Evolutionary conservation across 164 flowering plant genomes (phyloP), one percentile per base, ranked within the genome.

Genomic region (Kingdonia uniflora): DNA sequence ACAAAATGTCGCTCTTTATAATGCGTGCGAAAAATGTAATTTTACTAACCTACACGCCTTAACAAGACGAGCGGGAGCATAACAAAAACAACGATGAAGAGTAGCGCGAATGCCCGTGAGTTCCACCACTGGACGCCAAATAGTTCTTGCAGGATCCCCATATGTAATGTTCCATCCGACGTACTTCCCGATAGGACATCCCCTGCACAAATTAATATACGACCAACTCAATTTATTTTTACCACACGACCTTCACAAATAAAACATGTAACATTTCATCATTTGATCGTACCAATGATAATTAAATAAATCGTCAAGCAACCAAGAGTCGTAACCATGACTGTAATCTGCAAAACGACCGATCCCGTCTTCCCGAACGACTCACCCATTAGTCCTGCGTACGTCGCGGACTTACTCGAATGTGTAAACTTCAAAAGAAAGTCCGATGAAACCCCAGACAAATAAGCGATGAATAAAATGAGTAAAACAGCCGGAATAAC

Each of bases 121-220:
- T 73, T 89, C 96, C 96, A 89, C 97, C 97, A 89, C 3, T 82
- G 87, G 44, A 69, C 19, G 3, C 99, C 99, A 52, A 83, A 85
- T 96, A 92, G 86, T 72, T 87, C 80, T 61, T 87, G 92, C 69
- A 94, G 57, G 20, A 94, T 70, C 0, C 97, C 99, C 54, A 75
- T 49, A 43, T 89, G 95, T 8, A 62, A 63, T 2, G 70, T 19
- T 41, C 78, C 95, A 19, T 51, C 80, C 0, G 74, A 52, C 37
- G 57, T 26, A 29, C 57, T 77, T 25, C 95, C 99, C 0, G 90
- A 77, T 0, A 94, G 61, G 5, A 89, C 99, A 66, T 94, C 97
- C 46, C 88, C 99, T 88, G n/a, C n/a, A n/a, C n/a, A n/a, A n/a
- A n/a, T n/a, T n/a, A n/a, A n/a, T n/a, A n/a, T n/a, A n/a, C n/a